Base-by-base conservation (phyloP, 306 rosid genomes). In the Styphnolobium japonicum region DNA sequence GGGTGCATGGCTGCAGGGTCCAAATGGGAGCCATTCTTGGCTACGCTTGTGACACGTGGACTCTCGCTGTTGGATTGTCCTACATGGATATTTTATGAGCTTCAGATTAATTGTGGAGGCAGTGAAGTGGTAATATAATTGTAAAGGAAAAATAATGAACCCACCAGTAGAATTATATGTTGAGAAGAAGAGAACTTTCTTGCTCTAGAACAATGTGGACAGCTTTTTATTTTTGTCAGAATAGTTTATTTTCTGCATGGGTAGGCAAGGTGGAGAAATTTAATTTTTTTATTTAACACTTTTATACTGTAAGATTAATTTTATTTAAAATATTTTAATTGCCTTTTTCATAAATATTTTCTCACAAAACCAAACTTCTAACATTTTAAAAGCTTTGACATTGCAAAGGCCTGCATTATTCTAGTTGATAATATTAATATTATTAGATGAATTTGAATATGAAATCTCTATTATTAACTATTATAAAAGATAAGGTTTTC, bases 11-110 rank as follows among this genome's bases (percentile, higher is more conserved):
- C n/a, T 40, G 74, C 61, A 33, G 29, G 22, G 25, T 40, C 61
- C 69, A 36, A 52, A 66, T 15, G 63, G 65, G 68, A 51, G 80
- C 33, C 66, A 86, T 68, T 70, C 60, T 66, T 62, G 97, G 99
- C 10, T 73, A 7, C 75, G 82, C 23, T 83, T 88, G 25, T 51
- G 94, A 91, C 98, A 91, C 97, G 98, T 95, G 96, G 94, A 82
- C 25, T 83, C 10, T 46, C 31, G 14, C 57, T 63, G 75, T 68
- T 80, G 75, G 88, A 67, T 73, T 80, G 66, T 83, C 74, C 77
- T 53, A 63, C 78, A 15, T 76, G 88, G 87, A 75, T 18, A 75
- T 63, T 29, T 43, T 49, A 2, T 40, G 58, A 51, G 73, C 86
- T 83, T 79, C 39, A 69, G 52, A 82, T 81, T 89, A 78, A 45